A percentile compares a stretch with the other conserved stretches of the same genome.
These are phyloP conservation scores for Niveomyces coronatus DNA, from an alignment of 2,329 filamentous ascomycete species.

Conservation along the genomic window DNA sequence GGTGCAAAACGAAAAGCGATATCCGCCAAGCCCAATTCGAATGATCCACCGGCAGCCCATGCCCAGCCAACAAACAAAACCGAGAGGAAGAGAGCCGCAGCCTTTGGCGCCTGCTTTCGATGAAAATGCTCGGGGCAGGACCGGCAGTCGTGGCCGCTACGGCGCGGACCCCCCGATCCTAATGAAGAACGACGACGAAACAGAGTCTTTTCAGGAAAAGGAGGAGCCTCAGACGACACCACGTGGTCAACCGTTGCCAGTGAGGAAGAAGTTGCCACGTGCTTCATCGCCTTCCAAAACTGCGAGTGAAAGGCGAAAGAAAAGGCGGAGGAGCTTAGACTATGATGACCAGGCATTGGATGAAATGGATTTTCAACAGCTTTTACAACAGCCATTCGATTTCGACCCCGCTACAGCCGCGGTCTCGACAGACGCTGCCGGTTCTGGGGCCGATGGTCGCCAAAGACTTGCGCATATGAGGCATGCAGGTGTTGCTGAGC, in stretches of 20 bases:
- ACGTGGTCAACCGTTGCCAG: constrained; percentile 12
- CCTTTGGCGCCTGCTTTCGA: not conserved
- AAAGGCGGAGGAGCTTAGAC: constrained; percentile 36
- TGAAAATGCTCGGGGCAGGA: not conserved
- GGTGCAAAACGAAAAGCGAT: not conserved
- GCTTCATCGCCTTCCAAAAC: constrained; percentile 12
- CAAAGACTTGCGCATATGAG: constrained; percentile 39
- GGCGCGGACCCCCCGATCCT: constrained; percentile 7
- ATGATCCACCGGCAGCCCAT: constrained; percentile 2
- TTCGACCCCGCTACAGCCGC: constrained; percentile 42
- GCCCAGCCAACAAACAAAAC: constrained; percentile 1
- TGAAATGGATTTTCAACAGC: constrained; percentile 40
- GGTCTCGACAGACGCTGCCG: constrained; percentile 23
- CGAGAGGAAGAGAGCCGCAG: not conserved
- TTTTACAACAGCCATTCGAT: constrained; percentile 45
- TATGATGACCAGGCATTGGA: constrained; percentile 48
- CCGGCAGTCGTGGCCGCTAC: constrained; percentile 4
- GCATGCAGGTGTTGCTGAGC: constrained; percentile 33
- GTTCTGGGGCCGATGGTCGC: constrained; percentile 7
- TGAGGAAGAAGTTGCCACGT: constrained; percentile 17
- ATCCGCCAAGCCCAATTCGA: constrained; percentile 1
- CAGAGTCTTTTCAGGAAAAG: constrained; percentile 3
- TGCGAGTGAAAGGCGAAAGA: constrained; percentile 25
- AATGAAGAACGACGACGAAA: constrained; percentile 6
- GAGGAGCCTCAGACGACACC: constrained; percentile 13